phyloP scores from a whole-genome alignment of 495 filamentous ascomycete species.

The Podospora pseudopauciseta region DNA sequence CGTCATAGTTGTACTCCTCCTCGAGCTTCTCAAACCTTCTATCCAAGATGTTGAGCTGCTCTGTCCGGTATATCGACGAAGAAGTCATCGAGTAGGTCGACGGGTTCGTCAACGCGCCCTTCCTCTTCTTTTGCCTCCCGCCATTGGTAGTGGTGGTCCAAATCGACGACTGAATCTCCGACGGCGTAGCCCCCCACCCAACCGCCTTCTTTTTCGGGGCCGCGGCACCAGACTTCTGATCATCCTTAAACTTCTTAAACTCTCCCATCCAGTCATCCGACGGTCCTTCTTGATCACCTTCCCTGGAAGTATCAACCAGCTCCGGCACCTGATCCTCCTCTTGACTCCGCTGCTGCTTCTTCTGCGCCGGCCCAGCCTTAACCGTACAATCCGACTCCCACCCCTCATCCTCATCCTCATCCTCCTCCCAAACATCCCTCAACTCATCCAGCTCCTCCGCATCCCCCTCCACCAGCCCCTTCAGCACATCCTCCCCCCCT shows the following conservation, averaged over 20 bases:
- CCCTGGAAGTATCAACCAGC: conserved; percentile 40
- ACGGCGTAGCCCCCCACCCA: conserved; percentile 44
- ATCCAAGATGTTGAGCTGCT: conserved; percentile 82
- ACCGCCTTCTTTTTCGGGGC: conserved; percentile 31
- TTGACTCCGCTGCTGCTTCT: conserved; percentile 22
- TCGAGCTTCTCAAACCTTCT: conserved; percentile 88
- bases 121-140: conserved; percentile 79
- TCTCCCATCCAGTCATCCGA: conserved; percentile 77
- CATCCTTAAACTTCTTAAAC: conserved; percentile 85
- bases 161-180: conserved; percentile 66
- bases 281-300: conserved; percentile 40
- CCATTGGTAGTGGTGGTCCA: conserved; percentile 75
- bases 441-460: conserved; percentile 52
- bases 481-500: conserved; percentile 69
- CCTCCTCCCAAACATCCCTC: conserved; percentile 50
- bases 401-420: conserved; percentile 61
- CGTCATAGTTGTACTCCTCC: conserved; percentile 73
- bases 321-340: conserved; percentile 48
- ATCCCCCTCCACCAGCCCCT: conserved; percentile 65
- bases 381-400: conserved; percentile 96
- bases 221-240: conserved; percentile 46
- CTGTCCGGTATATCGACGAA: conserved; percentile 81
- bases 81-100: conserved; percentile 97
- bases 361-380: conserved; percentile 54
- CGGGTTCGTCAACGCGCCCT: conserved; percentile 82